These are phyloP conservation scores for Teratosphaeria nubilosa DNA, from an alignment of 2,329 filamentous ascomycete genomes.

Conservation along the genomic window DNA sequence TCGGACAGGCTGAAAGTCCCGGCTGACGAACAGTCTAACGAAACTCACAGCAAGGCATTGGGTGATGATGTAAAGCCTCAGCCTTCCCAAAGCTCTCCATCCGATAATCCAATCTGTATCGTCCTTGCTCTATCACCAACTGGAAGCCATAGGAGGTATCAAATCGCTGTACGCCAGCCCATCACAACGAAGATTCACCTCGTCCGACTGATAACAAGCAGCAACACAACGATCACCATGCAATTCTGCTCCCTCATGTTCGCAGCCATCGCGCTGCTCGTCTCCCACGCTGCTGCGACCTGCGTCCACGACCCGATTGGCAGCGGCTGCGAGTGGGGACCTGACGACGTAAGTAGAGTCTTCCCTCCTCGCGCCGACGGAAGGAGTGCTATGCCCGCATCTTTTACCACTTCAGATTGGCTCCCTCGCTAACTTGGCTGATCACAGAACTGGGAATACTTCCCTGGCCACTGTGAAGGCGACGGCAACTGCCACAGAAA, in stretches of 20 bases:
- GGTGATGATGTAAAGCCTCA: background rate
- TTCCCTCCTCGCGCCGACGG: background rate
- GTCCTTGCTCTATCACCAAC: background rate
- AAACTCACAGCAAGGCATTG: background rate
- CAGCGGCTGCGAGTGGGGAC: background rate
- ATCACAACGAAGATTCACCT: background rate
- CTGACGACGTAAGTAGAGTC: background rate
- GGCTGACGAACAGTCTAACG: background rate
- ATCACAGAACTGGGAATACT: background rate
- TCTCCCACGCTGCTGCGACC: background rate
- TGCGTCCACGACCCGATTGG: background rate
- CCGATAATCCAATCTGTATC: background rate
- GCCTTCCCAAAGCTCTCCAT: background rate
- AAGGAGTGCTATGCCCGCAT: background rate
- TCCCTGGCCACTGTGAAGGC: background rate
- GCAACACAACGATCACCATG: background rate
- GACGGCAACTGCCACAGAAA: background rate
- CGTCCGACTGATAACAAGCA: background rate
- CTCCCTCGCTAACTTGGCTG: background rate
- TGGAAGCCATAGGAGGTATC: background rate
- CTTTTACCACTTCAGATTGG: background rate
- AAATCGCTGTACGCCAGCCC: background rate
- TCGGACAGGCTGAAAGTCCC: background rate
- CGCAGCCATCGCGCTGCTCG: background rate
- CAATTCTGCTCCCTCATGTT: background rate